A percentile compares a stretch with the other conserved stretches of the same genome.
These are phyloP conservation scores for Xerocomus potaroensis DNA, from an alignment of 768 basidiomycete species.

Conservation along the genomic window DNA sequence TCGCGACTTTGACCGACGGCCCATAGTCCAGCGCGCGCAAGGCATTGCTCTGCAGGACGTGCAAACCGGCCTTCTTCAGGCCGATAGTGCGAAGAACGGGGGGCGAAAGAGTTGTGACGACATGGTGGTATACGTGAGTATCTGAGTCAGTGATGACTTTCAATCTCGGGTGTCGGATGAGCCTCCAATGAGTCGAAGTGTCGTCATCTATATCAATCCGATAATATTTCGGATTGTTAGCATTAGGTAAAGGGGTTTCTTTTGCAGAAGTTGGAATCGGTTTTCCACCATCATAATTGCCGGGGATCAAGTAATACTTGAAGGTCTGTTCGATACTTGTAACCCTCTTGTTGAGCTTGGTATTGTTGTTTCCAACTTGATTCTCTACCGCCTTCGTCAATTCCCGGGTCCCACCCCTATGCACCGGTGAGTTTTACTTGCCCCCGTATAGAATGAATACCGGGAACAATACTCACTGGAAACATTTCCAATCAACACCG, in stretches of 20 bases:
- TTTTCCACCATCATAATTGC: not conserved
- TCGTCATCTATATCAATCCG: not conserved
- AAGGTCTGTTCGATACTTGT: not conserved
- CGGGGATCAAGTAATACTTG: not conserved
- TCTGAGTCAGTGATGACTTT: not conserved
- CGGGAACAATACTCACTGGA: slow-evolving; percentile 20
- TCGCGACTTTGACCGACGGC: no score
- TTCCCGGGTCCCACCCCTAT: not conserved
- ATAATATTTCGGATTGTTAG: not conserved
- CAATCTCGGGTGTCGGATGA: not conserved
- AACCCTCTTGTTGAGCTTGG: not conserved
- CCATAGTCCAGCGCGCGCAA: no score
- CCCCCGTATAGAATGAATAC: no score
- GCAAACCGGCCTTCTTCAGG: no score
- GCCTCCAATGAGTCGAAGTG: not conserved
- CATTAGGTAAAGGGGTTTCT: not conserved
- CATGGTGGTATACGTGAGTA: no score
- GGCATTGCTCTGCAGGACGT: no score
- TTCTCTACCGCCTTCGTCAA: not conserved
- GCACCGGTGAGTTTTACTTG: no score
- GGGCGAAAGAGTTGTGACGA: no score
- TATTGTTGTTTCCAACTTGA: no score
- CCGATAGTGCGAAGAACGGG: no score
- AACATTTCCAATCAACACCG: slow-evolving; percentile 23
- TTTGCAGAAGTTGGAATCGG: not conserved